phyloP scores from a whole-genome alignment of 2,329 filamentous ascomycete genomes.

The Ascocoryne sarcoides region DNA sequence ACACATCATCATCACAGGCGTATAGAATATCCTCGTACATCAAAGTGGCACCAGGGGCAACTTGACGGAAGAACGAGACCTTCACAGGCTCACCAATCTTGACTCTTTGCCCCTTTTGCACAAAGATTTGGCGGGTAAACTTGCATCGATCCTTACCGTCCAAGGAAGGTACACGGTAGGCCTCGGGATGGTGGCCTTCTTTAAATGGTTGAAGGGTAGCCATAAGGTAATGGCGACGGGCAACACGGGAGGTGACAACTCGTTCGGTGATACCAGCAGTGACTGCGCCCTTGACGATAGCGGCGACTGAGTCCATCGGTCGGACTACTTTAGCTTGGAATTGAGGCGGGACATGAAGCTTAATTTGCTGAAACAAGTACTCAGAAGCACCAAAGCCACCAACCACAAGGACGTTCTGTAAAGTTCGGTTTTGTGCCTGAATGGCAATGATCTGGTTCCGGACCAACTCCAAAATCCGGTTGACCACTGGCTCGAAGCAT shows the following conservation, averaged over 20 bases:
- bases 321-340: constrained; percentile 98
- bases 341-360: constrained; percentile 93
- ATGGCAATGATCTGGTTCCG: constrained; percentile 98
- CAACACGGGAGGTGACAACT: constrained; percentile 93
- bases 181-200: constrained; percentile 95
- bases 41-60: constrained; percentile 89
- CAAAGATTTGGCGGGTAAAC: constrained; percentile 96
- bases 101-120: constrained; percentile 96
- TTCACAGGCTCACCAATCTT: constrained; percentile 99
- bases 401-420: constrained; percentile 95
- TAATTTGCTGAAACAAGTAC: constrained; percentile 99
- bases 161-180: constrained; percentile 91
- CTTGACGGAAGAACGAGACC: constrained; percentile 96
- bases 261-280: constrained; percentile 96
- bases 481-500: constrained; percentile 97
- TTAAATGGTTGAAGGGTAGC: constrained; percentile 98
- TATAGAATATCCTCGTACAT: constrained; percentile 99
- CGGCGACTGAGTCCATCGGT: constrained; percentile 97
- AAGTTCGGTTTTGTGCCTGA: constrained; percentile 85
- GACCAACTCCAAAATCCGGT: constrained; percentile 90
- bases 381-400: constrained; percentile 98
- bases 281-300: constrained; percentile 96
- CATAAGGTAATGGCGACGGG: constrained; percentile 97
- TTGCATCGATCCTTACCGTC: constrained; percentile 98
- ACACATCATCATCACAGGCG: constrained; percentile 95